These are phyloP conservation scores for Tolypocladium endophyticum DNA, from an alignment of 2,329 filamentous ascomycete genomes.

Conservation along the genomic window DNA sequence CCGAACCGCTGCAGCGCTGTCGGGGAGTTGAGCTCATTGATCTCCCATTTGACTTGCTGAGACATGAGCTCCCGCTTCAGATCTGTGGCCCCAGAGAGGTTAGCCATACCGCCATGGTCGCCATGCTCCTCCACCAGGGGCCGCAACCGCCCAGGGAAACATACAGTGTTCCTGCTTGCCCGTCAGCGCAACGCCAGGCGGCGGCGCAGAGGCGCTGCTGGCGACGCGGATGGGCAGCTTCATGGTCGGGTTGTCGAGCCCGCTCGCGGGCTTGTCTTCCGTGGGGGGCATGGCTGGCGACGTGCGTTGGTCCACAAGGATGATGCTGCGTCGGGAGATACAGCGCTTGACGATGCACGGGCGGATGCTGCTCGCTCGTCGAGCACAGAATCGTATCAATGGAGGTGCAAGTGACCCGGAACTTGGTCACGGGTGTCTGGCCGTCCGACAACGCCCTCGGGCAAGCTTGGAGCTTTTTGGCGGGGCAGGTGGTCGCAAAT, in stretches of 20 bases:
- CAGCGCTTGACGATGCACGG: background rate
- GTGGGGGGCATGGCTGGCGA: slow-evolving; percentile 15
- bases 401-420: background rate
- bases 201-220: slow-evolving; percentile 19
- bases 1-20: slow-evolving; percentile 93
- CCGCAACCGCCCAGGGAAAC: slow-evolving; percentile 14
- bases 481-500: background rate
- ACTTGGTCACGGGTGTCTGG: background rate
- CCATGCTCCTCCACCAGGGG: background rate
- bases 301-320: background rate
- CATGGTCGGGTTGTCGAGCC: slow-evolving; percentile 8
- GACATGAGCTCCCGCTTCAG: slow-evolving; percentile 92
- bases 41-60: slow-evolving; percentile 82
- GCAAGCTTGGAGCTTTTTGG: background rate
- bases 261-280: slow-evolving; percentile 13
- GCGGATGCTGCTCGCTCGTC: background rate
- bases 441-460: background rate
- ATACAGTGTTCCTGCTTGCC: slow-evolving; percentile 97
- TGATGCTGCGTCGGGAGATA: background rate
- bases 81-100: slow-evolving; percentile 40
- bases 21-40: slow-evolving; percentile 84
- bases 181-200: slow-evolving; percentile 50
- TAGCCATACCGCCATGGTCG: slow-evolving; percentile 6
- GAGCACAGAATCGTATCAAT: background rate
- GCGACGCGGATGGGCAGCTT: slow-evolving; percentile 19